Evolutionary conservation across 495 filamentous ascomycete genomes (phyloP), one percentile per base, ranked within the genome.

Genomic region (Annulohypoxylon bovei): DNA sequence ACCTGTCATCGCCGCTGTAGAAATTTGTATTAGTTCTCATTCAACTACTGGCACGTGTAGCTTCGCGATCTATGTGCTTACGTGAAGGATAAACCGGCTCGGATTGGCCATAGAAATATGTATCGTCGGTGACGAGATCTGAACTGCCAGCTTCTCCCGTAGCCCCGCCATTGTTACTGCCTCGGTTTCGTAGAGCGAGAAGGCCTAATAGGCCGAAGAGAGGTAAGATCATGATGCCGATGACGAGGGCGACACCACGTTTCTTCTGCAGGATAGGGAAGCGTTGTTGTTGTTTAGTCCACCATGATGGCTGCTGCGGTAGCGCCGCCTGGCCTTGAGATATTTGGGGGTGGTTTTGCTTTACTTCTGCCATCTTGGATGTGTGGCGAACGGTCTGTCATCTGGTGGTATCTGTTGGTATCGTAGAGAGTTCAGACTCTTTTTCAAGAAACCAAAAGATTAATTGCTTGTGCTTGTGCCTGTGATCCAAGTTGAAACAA

Each of bases 41-140:
- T 30, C 18, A 16, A 4, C 11, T 9, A 16, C 16, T 20, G 14
- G 6, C 18, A 39, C 20, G 0, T 14, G 1, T 1, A 14, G 23
- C 9, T 16, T 25, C 39, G 40, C 6, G 16, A 0, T 86, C 91
- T 28, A 92, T 92, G 35, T 93, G 93, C n/a, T 80, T 82, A 6
- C 93, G 95, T 0, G 92, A 82, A 0, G 94, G 94, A 76, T 97
- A 97, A 85, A 91, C 95, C 1, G 93, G 90, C 16, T 91, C 89
- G 5, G 90, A 88, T 67, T 84, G 79, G 22, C 80, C 88, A 67
- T 87, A 83, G 8, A 89, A 90, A 27, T 77, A 77, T 2, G 67
- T 66, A 62, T 87, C 85, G 35, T 76, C 70, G 3, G 68, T 79
- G 44, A 87, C 81, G 16, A 73, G 58, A 42, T 25, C 71, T 72